Percentiles rank a stretch among this genome's conserved stretches.
These are phyloP conservation scores for Pseudogymnoascus sp. DNA, from an alignment of 2,329 filamentous ascomycete genomes.

Conservation along the genomic window DNA sequence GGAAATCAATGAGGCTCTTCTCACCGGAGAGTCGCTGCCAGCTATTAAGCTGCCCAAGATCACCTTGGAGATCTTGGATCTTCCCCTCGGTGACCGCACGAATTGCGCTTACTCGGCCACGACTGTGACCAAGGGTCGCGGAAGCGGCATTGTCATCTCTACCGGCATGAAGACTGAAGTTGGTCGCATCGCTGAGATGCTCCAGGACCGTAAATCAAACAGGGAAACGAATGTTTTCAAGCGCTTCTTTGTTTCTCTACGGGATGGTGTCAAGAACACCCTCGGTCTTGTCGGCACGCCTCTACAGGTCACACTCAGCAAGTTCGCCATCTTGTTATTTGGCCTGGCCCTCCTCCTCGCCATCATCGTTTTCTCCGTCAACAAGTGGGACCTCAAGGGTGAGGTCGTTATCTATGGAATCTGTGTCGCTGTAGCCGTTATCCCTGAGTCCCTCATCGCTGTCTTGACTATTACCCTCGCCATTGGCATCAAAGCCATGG, in stretches of 20 bases:
- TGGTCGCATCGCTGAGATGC: constrained; percentile 62
- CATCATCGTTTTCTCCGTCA: constrained; percentile 53
- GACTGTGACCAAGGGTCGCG: constrained; percentile 63
- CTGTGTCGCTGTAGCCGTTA: constrained; percentile 54
- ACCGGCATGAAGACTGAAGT: constrained; percentile 71
- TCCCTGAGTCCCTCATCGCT: constrained; percentile 60
- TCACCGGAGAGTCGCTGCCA: constrained; percentile 66
- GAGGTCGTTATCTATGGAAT: constrained; percentile 55
- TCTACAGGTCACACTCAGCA: constrained; percentile 74
- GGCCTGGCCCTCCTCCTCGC: constrained; percentile 56
- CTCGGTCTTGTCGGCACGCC: constrained; percentile 69
- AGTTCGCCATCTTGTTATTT: constrained; percentile 76
- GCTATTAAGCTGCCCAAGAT: constrained; percentile 56
- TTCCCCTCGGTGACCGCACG: constrained; percentile 59
- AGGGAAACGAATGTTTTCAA: constrained; percentile 40
- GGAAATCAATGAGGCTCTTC: constrained; percentile 65
- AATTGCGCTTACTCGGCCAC: constrained; percentile 67
- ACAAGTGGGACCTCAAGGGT: constrained; percentile 43
- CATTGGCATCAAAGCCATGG: constrained; percentile 57
- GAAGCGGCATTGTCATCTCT: constrained; percentile 57
- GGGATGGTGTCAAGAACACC: constrained; percentile 39
- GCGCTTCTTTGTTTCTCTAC: constrained; percentile 39
- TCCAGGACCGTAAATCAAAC: constrained; percentile 50
- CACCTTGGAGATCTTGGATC: constrained; percentile 36
- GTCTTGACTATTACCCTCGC: constrained; percentile 66